Evolutionary conservation across 257 asterid species (phyloP).

Genomic region (Nicotiana obtusifolia): DNA sequence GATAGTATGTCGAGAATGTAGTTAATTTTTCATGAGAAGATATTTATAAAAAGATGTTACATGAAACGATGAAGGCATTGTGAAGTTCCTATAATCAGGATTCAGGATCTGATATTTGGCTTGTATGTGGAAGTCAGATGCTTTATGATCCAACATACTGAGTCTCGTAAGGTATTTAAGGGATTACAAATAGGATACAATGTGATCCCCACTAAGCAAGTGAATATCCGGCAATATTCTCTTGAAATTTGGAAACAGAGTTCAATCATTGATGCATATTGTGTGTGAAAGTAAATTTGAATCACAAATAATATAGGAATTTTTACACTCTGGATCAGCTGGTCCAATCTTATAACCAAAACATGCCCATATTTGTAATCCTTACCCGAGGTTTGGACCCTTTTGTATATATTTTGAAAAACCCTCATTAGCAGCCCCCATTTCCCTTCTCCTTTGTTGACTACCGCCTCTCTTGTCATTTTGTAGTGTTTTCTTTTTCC

Average conservation of each 20-base stretch:
- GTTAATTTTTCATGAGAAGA: not conserved
- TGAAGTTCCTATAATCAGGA: not conserved
- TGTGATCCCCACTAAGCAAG: not conserved
- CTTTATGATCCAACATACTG: not conserved
- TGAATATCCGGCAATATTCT: not conserved
- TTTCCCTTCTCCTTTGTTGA: too few species aligned
- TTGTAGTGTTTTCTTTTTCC: not conserved
- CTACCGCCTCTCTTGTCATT: constrained; percentile 29
- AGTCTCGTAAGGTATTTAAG: not conserved
- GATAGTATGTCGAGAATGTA: not conserved
- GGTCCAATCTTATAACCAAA: too few species aligned
- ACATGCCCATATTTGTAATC: too few species aligned
- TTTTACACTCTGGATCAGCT: too few species aligned
- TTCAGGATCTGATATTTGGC: not conserved
- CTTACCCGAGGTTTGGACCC: too few species aligned
- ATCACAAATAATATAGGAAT: not conserved
- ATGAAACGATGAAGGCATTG: not conserved
- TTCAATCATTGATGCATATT: not conserved
- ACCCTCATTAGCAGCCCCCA: too few species aligned
- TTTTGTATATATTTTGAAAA: too few species aligned
- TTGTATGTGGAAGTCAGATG: not conserved
- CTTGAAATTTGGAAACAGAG: not conserved
- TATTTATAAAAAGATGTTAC: not conserved
- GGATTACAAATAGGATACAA: not conserved
- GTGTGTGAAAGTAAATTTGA: not conserved